Conservation (phyloP, 2,329 filamentous ascomycete genomes). For the Atkinsonella hypoxylon region DNA sequence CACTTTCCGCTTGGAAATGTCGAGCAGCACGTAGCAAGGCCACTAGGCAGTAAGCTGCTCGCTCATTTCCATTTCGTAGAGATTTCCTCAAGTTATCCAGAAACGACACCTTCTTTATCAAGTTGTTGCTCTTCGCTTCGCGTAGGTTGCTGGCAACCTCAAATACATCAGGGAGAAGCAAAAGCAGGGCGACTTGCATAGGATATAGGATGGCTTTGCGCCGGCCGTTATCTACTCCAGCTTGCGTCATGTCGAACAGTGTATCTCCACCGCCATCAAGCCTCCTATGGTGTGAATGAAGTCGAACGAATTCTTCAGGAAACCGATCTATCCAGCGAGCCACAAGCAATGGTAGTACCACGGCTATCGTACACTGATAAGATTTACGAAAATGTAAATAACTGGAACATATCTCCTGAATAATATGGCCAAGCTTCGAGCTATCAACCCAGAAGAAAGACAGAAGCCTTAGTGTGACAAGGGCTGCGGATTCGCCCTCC, state of each 20-base stretch:
- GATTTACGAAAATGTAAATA: slow-evolving; percentile 54
- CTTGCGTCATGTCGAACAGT: slow-evolving; percentile 57
- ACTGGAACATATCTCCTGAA: slow-evolving; percentile 55
- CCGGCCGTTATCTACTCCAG: slow-evolving; percentile 44
- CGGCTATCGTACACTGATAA: slow-evolving; percentile 51
- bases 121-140: slow-evolving; percentile 48
- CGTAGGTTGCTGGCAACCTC: slow-evolving; percentile 57
- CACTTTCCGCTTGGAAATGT: slow-evolving; percentile 51
- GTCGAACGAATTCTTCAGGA: slow-evolving; percentile 50
- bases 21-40: slow-evolving; percentile 49
- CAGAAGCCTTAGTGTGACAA: slow-evolving; percentile 46
- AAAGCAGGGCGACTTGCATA: slow-evolving; percentile 49
- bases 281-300: slow-evolving; percentile 48
- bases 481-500: slow-evolving; percentile 39
- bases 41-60: slow-evolving; percentile 54
- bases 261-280: slow-evolving; percentile 56
- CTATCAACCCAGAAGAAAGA: slow-evolving; percentile 54
- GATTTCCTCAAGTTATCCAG: slow-evolving; percentile 52
- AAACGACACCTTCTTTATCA: slow-evolving; percentile 55
- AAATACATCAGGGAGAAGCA: slow-evolving; percentile 57
- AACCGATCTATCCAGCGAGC: slow-evolving; percentile 54
- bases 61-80: slow-evolving; percentile 51
- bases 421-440: slow-evolving; percentile 46
- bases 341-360: slow-evolving; percentile 50
- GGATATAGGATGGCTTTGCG: slow-evolving; percentile 46